Evolutionary conservation across 1,284 basidiomycete species (phyloP).

Genomic region (Tylopilus orsonianus): DNA sequence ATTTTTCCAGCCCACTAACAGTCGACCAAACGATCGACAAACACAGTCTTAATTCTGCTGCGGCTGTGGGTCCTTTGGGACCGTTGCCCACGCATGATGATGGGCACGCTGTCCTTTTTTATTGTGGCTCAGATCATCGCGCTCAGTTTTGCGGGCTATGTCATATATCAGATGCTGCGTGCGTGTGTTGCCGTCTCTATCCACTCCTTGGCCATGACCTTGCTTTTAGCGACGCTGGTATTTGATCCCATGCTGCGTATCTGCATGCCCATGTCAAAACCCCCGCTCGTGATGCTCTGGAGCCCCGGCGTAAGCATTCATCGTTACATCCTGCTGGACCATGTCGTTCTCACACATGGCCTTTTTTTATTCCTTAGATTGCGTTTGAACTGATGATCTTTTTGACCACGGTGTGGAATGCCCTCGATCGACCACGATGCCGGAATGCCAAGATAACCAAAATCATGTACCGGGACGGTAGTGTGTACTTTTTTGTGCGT

Average conservation of each 20-base stretch:
- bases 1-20: no score
- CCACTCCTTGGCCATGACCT: neutral
- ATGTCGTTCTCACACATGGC: neutral
- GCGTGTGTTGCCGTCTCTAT: constrained; percentile 12
- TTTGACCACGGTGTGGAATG: constrained; percentile 37
- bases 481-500: constrained; percentile 40
- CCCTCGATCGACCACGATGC: constrained; percentile 33
- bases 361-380: constrained; percentile 22
- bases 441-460: constrained; percentile 24
- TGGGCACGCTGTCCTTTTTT: constrained; percentile 36
- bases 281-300: constrained; percentile 31
- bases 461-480: constrained; percentile 38
- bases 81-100: constrained; percentile 36
- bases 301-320: constrained; percentile 30
- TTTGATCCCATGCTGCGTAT: constrained; percentile 8
- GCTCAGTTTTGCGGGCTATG: constrained; percentile 28
- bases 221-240: constrained; percentile 16
- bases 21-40: no score
- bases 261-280: constrained; percentile 20
- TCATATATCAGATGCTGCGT: constrained; percentile 36
- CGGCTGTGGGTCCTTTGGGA: constrained; percentile 46
- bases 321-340: neutral
- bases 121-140: constrained; percentile 33
- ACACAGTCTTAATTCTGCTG: constrained; percentile 40
- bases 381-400: constrained; percentile 41